Percentiles rank a stretch among this genome's conserved stretches.
Conservation (phyloP, 2,329 filamentous ascomycete species). For the Alternaria dauci region DNA sequence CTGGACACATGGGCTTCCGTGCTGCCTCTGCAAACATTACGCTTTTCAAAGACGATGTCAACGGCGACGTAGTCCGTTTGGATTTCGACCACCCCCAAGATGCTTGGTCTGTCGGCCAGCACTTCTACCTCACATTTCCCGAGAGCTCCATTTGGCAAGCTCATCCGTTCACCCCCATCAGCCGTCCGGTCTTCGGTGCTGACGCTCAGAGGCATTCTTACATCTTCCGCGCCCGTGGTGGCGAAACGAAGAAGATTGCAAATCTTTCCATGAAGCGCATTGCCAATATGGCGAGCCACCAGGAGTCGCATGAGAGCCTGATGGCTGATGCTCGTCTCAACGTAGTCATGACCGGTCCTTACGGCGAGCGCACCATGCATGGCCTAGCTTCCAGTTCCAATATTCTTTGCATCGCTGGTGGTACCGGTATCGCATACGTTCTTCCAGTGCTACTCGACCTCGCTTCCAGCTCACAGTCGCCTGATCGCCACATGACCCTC, state of each 20-base stretch:
- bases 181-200: conserved; percentile 33
- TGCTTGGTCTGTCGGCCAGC: conserved; percentile 72
- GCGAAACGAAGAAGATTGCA: conserved; percentile 47
- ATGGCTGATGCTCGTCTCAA: conserved; percentile 39
- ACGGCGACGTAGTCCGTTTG: conserved; percentile 64
- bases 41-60: conserved; percentile 54
- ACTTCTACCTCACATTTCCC: conserved; percentile 75
- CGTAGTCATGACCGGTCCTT: conserved; percentile 47
- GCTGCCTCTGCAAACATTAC: conserved; percentile 37
- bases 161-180: conserved; percentile 67
- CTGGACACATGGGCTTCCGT: conserved; percentile 43
- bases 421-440: conserved; percentile 51
- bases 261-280: conserved; percentile 39
- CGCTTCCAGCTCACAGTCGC: conserved; percentile 32
- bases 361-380: conserved; percentile 42
- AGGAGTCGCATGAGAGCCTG: conserved; percentile 33
- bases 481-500: conserved; percentile 41
- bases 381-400: conserved; percentile 37
- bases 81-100: conserved; percentile 70
- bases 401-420: conserved; percentile 48
- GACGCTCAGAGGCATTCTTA: conserved; percentile 43
- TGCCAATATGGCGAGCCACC: conserved; percentile 27
- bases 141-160: conserved; percentile 74
- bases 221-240: conserved; percentile 47
- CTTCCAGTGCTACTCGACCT: conserved; percentile 47